These are phyloP conservation scores for Globisporangium recalcitrans DNA, from an alignment of 352 stramenopile species.

Conservation along the genomic window DNA sequence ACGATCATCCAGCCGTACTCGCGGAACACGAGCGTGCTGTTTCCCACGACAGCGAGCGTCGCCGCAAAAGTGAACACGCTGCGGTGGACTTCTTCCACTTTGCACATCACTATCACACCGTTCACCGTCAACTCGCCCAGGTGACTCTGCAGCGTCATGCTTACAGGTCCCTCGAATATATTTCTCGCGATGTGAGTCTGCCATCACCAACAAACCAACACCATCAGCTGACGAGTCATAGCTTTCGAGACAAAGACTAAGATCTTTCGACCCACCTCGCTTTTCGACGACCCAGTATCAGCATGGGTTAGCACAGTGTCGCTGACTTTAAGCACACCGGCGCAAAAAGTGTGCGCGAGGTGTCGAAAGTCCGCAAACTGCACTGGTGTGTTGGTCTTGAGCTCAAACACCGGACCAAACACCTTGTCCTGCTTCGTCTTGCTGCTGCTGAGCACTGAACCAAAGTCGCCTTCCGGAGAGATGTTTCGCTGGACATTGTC, in stretches of 20 bases:
- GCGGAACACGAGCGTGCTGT: conserved; percentile 7
- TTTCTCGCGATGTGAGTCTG: background rate
- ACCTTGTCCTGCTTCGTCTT: conserved; percentile 6
- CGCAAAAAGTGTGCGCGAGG: conserved; percentile 3
- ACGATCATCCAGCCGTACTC: conserved; percentile 16
- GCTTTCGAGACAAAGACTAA: background rate
- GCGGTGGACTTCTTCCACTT: conserved; percentile 9
- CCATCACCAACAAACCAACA: background rate
- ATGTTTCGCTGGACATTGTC: conserved; percentile 11
- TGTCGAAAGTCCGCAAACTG: conserved; percentile 7
- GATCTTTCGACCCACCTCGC: background rate
- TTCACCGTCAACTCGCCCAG: conserved; percentile 3
- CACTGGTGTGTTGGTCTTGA: conserved; percentile 15
- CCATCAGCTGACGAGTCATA: background rate
- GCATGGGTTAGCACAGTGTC: background rate
- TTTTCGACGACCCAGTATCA: background rate
- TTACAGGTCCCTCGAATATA: background rate
- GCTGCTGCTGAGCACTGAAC: conserved; percentile 11
- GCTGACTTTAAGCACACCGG: background rate
- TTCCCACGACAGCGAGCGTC: conserved; percentile 6
- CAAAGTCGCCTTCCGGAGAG: background rate
- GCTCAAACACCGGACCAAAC: conserved; percentile 15
- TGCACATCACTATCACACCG: conserved; percentile 8
- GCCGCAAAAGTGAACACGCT: conserved; percentile 14
- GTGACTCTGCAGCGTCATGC: background rate